Conservation (phyloP, 2,329 filamentous ascomycete species). For the Piedraia hortae region DNA sequence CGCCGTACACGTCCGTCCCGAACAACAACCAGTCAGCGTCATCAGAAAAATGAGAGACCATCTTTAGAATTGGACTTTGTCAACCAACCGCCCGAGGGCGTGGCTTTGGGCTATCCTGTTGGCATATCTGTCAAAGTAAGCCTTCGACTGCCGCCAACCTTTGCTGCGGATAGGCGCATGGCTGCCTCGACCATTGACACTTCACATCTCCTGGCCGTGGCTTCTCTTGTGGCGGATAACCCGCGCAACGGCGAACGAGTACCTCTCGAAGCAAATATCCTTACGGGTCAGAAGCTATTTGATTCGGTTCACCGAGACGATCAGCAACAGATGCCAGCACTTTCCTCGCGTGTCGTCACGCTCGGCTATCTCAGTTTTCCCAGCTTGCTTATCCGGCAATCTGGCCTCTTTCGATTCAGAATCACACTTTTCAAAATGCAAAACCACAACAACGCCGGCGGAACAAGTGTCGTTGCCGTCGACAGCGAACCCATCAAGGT, state of each 20-base stretch:
- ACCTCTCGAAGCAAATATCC: slow-evolving; percentile 7
- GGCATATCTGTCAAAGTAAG: slow-evolving; percentile 11
- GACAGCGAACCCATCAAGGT: slow-evolving; percentile 11
- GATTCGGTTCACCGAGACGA: slow-evolving; percentile 12
- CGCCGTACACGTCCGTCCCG: slow-evolving; percentile 4
- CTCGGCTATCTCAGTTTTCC: slow-evolving; percentile 12
- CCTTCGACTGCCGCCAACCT: slow-evolving; percentile 6
- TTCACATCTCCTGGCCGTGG: slow-evolving; percentile 8
- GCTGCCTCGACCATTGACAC: slow-evolving; percentile 7
- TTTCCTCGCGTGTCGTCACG: slow-evolving; percentile 7
- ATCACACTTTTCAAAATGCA: slow-evolving; percentile 10
- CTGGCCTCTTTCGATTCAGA: slow-evolving; percentile 9
- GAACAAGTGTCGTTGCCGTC: slow-evolving; percentile 5
- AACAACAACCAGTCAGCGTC: slow-evolving; percentile 2
- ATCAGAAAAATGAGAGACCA: slow-evolving; percentile 7
- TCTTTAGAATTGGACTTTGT: slow-evolving; percentile 11
- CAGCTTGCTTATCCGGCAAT: slow-evolving; percentile 9
- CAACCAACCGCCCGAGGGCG: slow-evolving; percentile 7
- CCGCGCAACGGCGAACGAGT: slow-evolving; percentile 8
- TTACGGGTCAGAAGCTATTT: slow-evolving; percentile 11
- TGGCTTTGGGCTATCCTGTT: slow-evolving; percentile 8
- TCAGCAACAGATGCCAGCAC: slow-evolving; percentile 8
- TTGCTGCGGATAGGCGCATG: slow-evolving; percentile 2
- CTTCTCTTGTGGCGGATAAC: slow-evolving; percentile 8
- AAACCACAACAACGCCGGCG: slow-evolving; percentile 4